Percentiles rank a stretch among this genome's conserved stretches.
Conservation (phyloP, 331 rosid species). For the Acacia pycnantha region DNA sequence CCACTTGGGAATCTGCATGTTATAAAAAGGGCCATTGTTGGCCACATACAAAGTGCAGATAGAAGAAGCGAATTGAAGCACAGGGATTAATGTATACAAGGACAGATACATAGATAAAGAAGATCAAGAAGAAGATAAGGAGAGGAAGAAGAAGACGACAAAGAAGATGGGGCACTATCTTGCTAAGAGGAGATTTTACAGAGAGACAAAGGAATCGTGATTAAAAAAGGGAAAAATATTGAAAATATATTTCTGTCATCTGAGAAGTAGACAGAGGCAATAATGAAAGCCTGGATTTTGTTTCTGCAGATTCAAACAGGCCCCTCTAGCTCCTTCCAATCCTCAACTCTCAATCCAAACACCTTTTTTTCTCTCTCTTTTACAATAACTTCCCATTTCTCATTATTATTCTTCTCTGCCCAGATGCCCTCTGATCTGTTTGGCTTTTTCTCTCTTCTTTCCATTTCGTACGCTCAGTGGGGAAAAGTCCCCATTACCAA, state of each 20-base stretch:
- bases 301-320: slow-evolving; percentile 61
- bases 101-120: neutral
- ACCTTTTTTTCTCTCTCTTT: neutral
- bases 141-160: slow-evolving; percentile 11
- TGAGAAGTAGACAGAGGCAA: slow-evolving; percentile 43
- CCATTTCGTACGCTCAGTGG: neutral
- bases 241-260: slow-evolving; percentile 35
- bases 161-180: neutral
- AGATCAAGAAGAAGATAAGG: slow-evolving; percentile 31
- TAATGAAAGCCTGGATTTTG: slow-evolving; percentile 63
- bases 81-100: neutral
- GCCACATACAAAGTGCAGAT: neutral
- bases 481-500: neutral
- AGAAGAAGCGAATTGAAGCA: neutral
- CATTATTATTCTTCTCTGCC: slow-evolving; percentile 10
- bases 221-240: neutral
- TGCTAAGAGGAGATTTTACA: neutral
- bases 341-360: neutral
- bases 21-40: neutral
- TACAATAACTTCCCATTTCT: neutral
- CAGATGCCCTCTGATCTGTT: slow-evolving; percentile 35
- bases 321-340: slow-evolving; percentile 26
- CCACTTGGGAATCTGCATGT: neutral
- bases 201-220: neutral
- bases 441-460: neutral